A percentile compares a stretch with the other conserved stretches of the same genome.
Evolutionary conservation across 129 eudicot genomes (phyloP).

Genomic region (Erigeron canadensis): DNA sequence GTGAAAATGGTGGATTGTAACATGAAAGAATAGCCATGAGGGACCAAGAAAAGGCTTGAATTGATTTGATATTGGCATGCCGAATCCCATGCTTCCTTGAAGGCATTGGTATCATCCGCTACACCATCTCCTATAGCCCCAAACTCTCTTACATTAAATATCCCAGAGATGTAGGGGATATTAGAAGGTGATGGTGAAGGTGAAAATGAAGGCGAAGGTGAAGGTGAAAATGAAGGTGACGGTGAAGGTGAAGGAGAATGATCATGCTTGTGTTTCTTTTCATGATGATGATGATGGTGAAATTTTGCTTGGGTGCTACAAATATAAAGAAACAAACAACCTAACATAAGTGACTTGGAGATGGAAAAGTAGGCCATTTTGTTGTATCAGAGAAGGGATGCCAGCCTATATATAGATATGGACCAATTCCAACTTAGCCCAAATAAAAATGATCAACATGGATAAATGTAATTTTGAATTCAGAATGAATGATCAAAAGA

Average conservation of each 20-base stretch:
- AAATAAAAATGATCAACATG: slow-evolving; percentile 3
- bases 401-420: background rate
- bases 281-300: slow-evolving; percentile 38
- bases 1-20: slow-evolving; percentile 65
- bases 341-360: slow-evolving; percentile 8
- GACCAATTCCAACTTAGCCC: slow-evolving; percentile 14
- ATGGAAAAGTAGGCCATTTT: slow-evolving; percentile 25
- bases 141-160: slow-evolving; percentile 51
- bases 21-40: slow-evolving; percentile 57
- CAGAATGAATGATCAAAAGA: background rate
- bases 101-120: slow-evolving; percentile 60
- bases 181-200: slow-evolving; percentile 23
- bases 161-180: slow-evolving; percentile 1
- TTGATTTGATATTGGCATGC: slow-evolving; percentile 44
- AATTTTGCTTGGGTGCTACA: slow-evolving; percentile 41
- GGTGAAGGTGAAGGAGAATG: background rate
- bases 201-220: background rate
- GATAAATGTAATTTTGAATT: background rate
- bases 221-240: background rate
- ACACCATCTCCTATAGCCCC: slow-evolving; percentile 79
- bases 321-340: slow-evolving; percentile 18
- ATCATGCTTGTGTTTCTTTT: slow-evolving; percentile 26
- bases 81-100: slow-evolving; percentile 70
- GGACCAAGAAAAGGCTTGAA: slow-evolving; percentile 40
- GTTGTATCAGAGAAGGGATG: background rate